These are phyloP conservation scores for Naganishia albida DNA, from an alignment of 1,284 basidiomycete genomes.

Conservation along the genomic window DNA sequence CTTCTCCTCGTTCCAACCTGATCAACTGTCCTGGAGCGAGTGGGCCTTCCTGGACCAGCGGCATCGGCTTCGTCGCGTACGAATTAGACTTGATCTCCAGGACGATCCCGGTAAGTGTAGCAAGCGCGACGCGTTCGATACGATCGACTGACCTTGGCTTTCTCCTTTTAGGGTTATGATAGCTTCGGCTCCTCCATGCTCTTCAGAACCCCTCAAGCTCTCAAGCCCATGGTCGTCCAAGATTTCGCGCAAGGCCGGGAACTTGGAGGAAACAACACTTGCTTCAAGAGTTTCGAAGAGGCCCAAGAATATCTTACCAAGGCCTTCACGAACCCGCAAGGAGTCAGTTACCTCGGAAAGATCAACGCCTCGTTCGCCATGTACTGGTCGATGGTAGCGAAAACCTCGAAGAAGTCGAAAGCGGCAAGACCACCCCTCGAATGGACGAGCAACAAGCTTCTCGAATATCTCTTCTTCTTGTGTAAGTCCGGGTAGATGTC, in stretches of 20 bases:
- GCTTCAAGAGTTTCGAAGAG: background rate
- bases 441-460: background rate
- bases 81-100: too few relatives aligned
- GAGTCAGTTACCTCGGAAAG: background rate
- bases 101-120: too few relatives aligned
- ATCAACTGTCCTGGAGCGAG: too few relatives aligned
- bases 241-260: background rate
- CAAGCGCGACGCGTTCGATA: too few relatives aligned
- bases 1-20: too few relatives aligned
- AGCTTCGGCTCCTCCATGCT: background rate
- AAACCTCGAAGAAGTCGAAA: background rate
- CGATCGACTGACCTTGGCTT: too few relatives aligned
- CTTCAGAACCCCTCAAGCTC: background rate
- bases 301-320: background rate
- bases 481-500: background rate
- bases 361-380: background rate
- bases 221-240: too few relatives aligned
- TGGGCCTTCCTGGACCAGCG: too few relatives aligned
- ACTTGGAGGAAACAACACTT: background rate
- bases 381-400: background rate
- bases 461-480: constrained; percentile 12
- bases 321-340: background rate
- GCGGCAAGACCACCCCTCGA: background rate
- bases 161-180: too few relatives aligned
- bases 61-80: too few relatives aligned